phyloP scores from a whole-genome alignment of 1,284 basidiomycete genomes.

The Anthracocystis walkeri region DNA sequence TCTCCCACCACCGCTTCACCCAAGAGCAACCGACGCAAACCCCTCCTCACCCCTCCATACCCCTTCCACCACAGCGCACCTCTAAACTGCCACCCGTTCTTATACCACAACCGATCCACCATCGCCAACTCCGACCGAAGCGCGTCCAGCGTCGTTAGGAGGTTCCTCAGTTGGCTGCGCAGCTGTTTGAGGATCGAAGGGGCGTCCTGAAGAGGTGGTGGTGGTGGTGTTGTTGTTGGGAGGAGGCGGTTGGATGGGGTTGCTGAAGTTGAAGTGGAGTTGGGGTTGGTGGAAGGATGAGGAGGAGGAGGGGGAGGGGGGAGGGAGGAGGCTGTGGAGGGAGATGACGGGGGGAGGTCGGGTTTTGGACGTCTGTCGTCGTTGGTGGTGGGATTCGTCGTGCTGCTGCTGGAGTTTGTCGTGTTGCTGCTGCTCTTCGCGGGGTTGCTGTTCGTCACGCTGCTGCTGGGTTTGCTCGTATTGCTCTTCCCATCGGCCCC shows the following conservation, averaged over 20 bases:
- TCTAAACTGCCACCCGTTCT: constrained; percentile 36
- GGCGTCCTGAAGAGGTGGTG: neutral
- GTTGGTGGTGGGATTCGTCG: too few species aligned
- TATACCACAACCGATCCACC: constrained; percentile 39
- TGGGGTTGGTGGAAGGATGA: too few species aligned
- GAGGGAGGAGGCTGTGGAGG: too few species aligned
- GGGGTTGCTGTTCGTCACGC: too few species aligned
- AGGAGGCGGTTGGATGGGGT: neutral
- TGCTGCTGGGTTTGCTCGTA: too few species aligned
- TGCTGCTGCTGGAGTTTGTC: too few species aligned
- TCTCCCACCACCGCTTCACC: neutral
- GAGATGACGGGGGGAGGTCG: too few species aligned
- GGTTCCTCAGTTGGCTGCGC: neutral
- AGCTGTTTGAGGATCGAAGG: constrained; percentile 3
- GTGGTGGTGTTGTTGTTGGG: too few species aligned
- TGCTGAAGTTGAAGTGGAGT: neutral
- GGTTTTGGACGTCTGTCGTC: too few species aligned
- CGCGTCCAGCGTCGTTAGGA: neutral
- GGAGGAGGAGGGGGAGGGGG: too few species aligned
- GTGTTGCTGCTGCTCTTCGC: too few species aligned
- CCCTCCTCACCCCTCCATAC: constrained; percentile 15
- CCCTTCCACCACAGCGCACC: constrained; percentile 23
- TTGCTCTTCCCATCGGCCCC: too few species aligned
- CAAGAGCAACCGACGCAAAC: neutral
- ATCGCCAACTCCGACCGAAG: neutral